A percentile compares a stretch with the other conserved stretches of the same genome.
Conservation (phyloP, 2,329 filamentous ascomycete species). For the Penicillium glabrum region DNA sequence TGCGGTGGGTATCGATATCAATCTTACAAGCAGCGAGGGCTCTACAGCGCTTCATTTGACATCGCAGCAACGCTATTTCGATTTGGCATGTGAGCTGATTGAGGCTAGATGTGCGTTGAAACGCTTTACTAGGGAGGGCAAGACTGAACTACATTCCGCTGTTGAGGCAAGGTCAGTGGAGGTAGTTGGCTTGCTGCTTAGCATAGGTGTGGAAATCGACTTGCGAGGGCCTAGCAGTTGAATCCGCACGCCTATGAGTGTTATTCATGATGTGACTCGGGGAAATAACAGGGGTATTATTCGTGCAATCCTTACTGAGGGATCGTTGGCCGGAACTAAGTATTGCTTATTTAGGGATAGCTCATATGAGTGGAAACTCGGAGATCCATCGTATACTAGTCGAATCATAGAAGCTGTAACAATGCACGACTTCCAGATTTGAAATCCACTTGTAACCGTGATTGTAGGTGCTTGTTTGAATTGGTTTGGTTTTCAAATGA, state of each 20-base stretch:
- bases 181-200: not conserved
- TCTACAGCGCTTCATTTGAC: not conserved
- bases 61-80: not conserved
- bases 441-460: not conserved
- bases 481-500: not conserved
- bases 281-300: not conserved
- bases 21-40: not conserved
- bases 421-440: not conserved
- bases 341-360: too few relatives aligned
- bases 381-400: not conserved
- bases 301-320: not conserved
- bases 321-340: not conserved
- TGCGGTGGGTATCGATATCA: not conserved
- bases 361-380: not conserved
- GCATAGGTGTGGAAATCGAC: not conserved
- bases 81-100: not conserved
- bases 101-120: not conserved
- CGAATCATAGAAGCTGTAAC: not conserved
- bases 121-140: not conserved
- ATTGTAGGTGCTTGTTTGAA: not conserved
- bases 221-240: not conserved
- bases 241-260: not conserved
- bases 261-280: not conserved
- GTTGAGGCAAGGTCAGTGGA: not conserved
- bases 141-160: not conserved